These are phyloP conservation scores for Pythium myriotylum DNA, from an alignment of 352 stramenopile genomes.

Conservation along the genomic window DNA sequence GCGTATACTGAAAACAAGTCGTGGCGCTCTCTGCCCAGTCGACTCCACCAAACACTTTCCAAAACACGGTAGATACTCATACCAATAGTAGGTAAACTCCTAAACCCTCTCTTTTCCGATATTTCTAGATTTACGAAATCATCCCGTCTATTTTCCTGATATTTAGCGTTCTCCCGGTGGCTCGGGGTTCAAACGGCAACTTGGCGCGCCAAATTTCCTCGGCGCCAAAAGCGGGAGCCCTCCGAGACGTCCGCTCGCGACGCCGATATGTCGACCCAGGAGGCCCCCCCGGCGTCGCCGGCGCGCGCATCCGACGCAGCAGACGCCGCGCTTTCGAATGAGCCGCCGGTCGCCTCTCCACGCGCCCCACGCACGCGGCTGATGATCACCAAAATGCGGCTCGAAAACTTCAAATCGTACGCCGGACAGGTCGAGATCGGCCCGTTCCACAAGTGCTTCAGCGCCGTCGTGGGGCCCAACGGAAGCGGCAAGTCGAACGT, in stretches of 20 bases:
- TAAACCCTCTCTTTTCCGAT: background rate
- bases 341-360: conserved; percentile 14
- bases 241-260: background rate
- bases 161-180: conserved; percentile 2
- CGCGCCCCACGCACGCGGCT: conserved; percentile 63
- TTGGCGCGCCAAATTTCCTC: conserved; percentile 17
- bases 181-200: conserved; percentile 19
- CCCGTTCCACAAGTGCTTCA: conserved; percentile 99
- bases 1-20: background rate
- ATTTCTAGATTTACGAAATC: conserved; percentile 1
- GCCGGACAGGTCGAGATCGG: conserved; percentile 96
- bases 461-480: conserved; percentile 98
- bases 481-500: conserved; percentile 99
- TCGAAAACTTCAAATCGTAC: conserved; percentile 99
- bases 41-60: background rate
- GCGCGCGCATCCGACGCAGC: conserved; percentile 1
- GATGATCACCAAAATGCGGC: conserved; percentile 97
- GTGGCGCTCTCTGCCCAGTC: background rate
- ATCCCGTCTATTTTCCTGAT: background rate
- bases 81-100: too few relatives aligned
- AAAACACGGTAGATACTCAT: too few relatives aligned
- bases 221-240: conserved; percentile 2
- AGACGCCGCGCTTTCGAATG: conserved; percentile 4
- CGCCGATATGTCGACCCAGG: conserved; percentile 19
- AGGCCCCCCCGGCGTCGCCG: conserved; percentile 4